Percentiles rank a stretch among this genome's conserved stretches.
Evolutionary conservation across 2,329 filamentous ascomycete genomes (phyloP).

Genomic region (Hypoxylon sp.): DNA sequence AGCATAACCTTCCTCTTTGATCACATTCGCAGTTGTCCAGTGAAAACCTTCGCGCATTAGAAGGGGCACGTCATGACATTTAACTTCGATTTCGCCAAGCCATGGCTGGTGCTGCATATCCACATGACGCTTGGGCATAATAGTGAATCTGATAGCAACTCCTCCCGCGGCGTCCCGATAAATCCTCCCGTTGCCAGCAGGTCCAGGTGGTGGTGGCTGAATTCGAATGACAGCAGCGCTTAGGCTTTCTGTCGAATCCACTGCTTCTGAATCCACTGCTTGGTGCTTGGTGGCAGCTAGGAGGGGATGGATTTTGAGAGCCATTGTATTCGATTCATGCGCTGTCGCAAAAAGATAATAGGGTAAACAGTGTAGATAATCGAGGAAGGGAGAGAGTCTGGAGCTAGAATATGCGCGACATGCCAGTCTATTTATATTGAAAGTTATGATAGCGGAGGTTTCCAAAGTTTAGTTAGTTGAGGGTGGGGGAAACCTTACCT

Average conservation of each 20-base stretch:
- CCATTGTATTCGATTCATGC: slow-evolving; percentile 10
- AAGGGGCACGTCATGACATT: slow-evolving; percentile 32
- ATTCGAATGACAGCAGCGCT: slow-evolving; percentile 10
- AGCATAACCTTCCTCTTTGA: slow-evolving; percentile 34
- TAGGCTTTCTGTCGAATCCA: slow-evolving; percentile 12
- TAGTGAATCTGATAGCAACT: neutral
- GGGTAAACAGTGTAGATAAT: neutral
- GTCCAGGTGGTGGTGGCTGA: slow-evolving; percentile 18
- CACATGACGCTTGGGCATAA: slow-evolving; percentile 3
- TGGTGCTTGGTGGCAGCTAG: slow-evolving; percentile 7
- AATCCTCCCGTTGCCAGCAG: slow-evolving; percentile 23
- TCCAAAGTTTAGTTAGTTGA: too few species aligned
- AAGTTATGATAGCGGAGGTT: too few species aligned
- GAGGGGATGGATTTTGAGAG: slow-evolving; percentile 17
- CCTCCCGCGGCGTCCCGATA: slow-evolving; percentile 3
- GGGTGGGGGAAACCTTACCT: too few species aligned
- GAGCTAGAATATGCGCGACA: too few species aligned
- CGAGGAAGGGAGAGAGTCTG: too few species aligned
- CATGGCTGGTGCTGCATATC: slow-evolving; percentile 2
- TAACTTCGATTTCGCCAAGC: slow-evolving; percentile 28
- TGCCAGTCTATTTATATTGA: too few species aligned
- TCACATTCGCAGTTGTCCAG: slow-evolving; percentile 31
- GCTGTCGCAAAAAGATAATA: slow-evolving; percentile 1
- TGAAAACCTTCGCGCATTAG: slow-evolving; percentile 41
- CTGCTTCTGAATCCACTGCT: too few species aligned